Percentiles rank a stretch among this genome's conserved stretches.
Conservation (phyloP, 192 early-diverging fungal species). For the Geranomyces variabilis region DNA sequence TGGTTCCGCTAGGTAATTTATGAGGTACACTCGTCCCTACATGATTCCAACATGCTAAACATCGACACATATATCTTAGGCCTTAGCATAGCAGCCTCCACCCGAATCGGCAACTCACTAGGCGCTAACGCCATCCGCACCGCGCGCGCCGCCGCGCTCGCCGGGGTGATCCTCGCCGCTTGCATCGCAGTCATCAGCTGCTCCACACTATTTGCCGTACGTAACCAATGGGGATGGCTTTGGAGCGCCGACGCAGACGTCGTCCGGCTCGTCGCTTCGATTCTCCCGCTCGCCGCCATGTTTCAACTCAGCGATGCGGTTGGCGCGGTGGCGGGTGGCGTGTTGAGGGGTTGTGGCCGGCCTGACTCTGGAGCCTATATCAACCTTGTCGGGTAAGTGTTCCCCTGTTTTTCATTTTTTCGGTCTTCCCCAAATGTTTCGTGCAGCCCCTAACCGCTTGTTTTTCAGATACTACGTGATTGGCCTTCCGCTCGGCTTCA, state of each 20-base stretch:
- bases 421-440: background rate
- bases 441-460: no score
- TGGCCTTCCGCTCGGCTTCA: slow-evolving; percentile 66
- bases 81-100: slow-evolving; percentile 72
- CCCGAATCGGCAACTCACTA: slow-evolving; percentile 67
- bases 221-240: slow-evolving; percentile 58
- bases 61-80: no score
- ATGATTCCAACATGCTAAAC: no score
- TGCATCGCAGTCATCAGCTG: slow-evolving; percentile 14
- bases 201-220: slow-evolving; percentile 10
- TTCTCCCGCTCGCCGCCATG: slow-evolving; percentile 78
- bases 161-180: slow-evolving; percentile 20
- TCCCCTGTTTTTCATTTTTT: background rate
- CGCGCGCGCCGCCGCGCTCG: slow-evolving; percentile 11
- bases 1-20: slow-evolving; percentile 75
- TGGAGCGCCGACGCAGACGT: slow-evolving; percentile 73
- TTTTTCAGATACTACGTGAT: slow-evolving; percentile 64
- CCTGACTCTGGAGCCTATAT: slow-evolving; percentile 65
- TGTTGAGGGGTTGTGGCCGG: slow-evolving; percentile 76
- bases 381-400: slow-evolving; percentile 39
- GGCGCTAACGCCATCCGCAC: slow-evolving; percentile 5
- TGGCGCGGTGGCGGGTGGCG: slow-evolving; percentile 55
- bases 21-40: no score
- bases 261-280: slow-evolving; percentile 65
- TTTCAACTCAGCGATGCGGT: slow-evolving; percentile 56